Base-by-base conservation (phyloP, 2,329 filamentous ascomycete genomes). In the Fusarium sp. region DNA sequence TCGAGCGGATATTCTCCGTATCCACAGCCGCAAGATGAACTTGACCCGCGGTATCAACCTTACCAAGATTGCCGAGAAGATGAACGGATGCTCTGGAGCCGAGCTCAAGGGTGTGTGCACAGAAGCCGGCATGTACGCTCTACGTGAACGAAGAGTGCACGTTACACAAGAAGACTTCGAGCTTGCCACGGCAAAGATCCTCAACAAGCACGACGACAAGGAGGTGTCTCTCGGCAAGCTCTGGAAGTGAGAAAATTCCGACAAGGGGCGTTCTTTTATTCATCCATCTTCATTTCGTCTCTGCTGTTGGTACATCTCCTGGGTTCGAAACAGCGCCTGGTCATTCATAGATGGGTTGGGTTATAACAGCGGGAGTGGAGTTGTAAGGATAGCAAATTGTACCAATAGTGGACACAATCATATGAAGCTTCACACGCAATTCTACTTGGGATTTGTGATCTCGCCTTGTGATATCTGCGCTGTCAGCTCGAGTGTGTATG, bases 141-240 rank as follows among this genome's bases (percentile, higher is more conserved):
- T 99, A 70, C 90, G 96, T 74, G 96, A 99, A 84, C 88, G 96
- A 78, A 90, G 96, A 82, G 95, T 99, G 62, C 96, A 99, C 80
- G 96, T 99, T 72, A 99, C 96, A 39, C 96, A 99, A 81, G 96
- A 99, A 83, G 96, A 99, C 82, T 99, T 99, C 80, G 96, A 99
- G 81, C 87, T 99, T 68, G 96, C 96, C 34, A 99, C 96, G 9
- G 96, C 96, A 79, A 99, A 99, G 92, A 95, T 99, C 65, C 88
- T 99, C 79, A 98, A 99, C 89, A 98, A 98, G 88, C 96, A 98
- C 80, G 96, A 98, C 78, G 96, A 99, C 82, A 98, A 98, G 88
- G 94, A 97, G 80, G 92, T 94, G 75, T 94, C 91, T 78, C 85
- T 97, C 76, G 92, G 91, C 79, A 97, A 97, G 84, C 85, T 97